Evolutionary conservation across 2,329 filamentous ascomycete species (phyloP), one percentile per base, ranked within the genome.

Genomic region (Penicillium sp.): DNA sequence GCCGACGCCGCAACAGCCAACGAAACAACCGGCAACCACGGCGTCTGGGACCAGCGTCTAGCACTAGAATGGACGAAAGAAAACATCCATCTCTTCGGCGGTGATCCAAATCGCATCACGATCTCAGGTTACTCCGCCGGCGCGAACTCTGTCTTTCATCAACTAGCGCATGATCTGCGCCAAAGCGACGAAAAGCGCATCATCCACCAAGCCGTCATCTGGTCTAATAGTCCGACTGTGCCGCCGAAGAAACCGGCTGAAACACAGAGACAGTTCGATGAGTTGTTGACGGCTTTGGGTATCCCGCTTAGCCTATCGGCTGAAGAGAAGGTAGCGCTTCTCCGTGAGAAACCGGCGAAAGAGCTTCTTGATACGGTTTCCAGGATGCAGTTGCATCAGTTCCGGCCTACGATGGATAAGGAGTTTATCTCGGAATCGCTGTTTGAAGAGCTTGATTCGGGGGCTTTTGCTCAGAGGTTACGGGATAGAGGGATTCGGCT

Each of bases 11-110:
- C 64, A 3, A 53, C 57, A 0, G 55, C 49, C 2, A 62, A 68
- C 1, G 71, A 75, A 29, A 66, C 69, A 0, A 63, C 68, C 2
- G 73, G 75, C 1, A 82, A 82, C 48, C 66, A 75, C 25, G 79
- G 79, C 3, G 80, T 81, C 64, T 81, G 78, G 78, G 79, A 82
- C 50, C 79, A 81, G 55, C 69, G 79, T 10, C 58, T 75, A 19
- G 79, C 79, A 2, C 64, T 81, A 7, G 77, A 81, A 60, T 82
- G 79, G 79, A 79, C 76, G 5, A 69, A 70, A 52, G 73, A 76
- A 45, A 76, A 79, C 49, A 73, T 79, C 44, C 64, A 58, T 29
- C 70, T 74, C n/a, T 80, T 81, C 50, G 75, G 76, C 0, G 79
- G 78, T 3, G 68, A 80, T 58, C 59, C 69, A 63, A 2, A 77